Evolutionary conservation across 2,329 filamentous ascomycete species (phyloP).

Genomic region (Monosporascus ibericus): DNA sequence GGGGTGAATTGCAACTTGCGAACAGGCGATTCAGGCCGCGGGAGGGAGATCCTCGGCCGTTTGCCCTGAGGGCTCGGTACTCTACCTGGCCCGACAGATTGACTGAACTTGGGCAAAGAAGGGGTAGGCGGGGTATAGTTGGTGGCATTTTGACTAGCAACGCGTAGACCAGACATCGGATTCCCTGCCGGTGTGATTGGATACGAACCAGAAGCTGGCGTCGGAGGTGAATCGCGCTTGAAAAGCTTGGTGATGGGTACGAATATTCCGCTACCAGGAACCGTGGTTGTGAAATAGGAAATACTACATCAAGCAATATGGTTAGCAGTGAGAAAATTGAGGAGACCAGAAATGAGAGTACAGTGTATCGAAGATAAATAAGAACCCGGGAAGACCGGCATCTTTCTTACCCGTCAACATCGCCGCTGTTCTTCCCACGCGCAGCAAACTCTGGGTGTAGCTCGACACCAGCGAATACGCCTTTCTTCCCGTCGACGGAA

Average conservation of each 20-base stretch:
- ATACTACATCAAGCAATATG: slow-evolving; percentile 36
- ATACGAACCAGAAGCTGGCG: slow-evolving; percentile 43
- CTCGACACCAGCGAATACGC: slow-evolving; percentile 88
- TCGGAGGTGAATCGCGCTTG: slow-evolving; percentile 55
- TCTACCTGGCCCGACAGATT: slow-evolving; percentile 73
- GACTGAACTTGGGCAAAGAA: slow-evolving; percentile 72
- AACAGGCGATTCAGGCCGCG: slow-evolving; percentile 80
- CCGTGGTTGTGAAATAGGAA: slow-evolving; percentile 74
- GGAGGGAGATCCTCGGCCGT: slow-evolving; percentile 68
- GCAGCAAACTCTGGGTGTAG: slow-evolving; percentile 72
- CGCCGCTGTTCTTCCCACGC: slow-evolving; percentile 90
- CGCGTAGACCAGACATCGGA: slow-evolving; percentile 47
- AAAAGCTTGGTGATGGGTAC: slow-evolving; percentile 77
- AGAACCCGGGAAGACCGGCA: neutral
- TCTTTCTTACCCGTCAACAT: slow-evolving; percentile 75
- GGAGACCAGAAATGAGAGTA: neutral
- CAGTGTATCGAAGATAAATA: slow-evolving; percentile 3
- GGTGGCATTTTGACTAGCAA: slow-evolving; percentile 50
- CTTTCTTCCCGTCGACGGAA: slow-evolving; percentile 79
- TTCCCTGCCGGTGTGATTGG: slow-evolving; percentile 66
- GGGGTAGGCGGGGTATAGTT: slow-evolving; percentile 60
- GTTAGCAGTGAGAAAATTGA: slow-evolving; percentile 5
- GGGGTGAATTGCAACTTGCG: slow-evolving; percentile 62
- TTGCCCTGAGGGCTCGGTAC: slow-evolving; percentile 68
- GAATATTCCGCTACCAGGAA: slow-evolving; percentile 86